Evolutionary conservation across 257 asterid genomes (phyloP).

Genomic region (Nicotiana obtusifolia): DNA sequence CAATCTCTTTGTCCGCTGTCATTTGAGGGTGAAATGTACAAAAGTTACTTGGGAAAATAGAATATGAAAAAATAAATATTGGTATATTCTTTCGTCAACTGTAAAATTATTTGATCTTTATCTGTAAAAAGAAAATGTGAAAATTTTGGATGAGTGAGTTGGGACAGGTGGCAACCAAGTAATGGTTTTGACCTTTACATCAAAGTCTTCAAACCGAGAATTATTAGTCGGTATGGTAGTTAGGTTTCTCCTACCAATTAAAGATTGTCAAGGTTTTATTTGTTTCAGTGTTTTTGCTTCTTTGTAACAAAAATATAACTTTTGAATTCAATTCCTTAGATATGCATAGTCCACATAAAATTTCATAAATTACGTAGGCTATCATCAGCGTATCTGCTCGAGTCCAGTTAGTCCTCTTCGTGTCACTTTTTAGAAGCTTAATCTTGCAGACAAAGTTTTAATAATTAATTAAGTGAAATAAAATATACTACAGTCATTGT

Average conservation of each 20-base stretch:
- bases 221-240: conserved; percentile 66
- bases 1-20: background rate
- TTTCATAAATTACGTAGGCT: background rate
- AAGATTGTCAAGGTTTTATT: conserved; percentile 29
- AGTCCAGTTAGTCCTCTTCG: conserved; percentile 3
- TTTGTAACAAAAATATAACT: background rate
- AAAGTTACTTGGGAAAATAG: background rate
- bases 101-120: background rate
- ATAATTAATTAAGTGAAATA: background rate
- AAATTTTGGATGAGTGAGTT: background rate
- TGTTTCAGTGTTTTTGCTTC: conserved; percentile 32
- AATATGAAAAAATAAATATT: background rate
- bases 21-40: conserved; percentile 7
- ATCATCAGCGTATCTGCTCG: background rate
- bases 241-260: conserved; percentile 58
- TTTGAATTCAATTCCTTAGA: background rate
- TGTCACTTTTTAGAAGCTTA: conserved; percentile 3
- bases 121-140: background rate
- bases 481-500: background rate
- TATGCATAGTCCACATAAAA: background rate
- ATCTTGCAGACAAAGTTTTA: conserved; percentile 3
- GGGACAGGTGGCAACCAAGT: conserved; percentile 34
- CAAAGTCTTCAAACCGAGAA: conserved; percentile 28
- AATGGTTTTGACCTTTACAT: conserved; percentile 48
- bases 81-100: background rate